phyloP scores from a whole-genome alignment of 2,329 filamentous ascomycete species.

The Pochonia chlamydosporia region DNA sequence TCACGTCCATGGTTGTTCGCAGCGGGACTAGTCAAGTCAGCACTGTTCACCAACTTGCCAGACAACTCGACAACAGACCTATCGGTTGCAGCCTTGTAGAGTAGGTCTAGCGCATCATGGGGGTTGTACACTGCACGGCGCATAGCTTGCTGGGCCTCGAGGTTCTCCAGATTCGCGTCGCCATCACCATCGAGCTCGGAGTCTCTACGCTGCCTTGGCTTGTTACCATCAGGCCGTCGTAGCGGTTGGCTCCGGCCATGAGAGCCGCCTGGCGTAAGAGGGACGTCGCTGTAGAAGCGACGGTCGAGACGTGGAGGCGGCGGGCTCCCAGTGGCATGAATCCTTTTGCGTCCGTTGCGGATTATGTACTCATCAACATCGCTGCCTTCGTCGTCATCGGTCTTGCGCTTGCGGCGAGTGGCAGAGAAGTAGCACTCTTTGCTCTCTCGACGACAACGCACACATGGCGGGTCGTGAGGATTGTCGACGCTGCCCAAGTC shows the following conservation, averaged over 20 bases:
- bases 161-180: conserved; percentile 57
- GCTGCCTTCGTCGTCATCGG: conserved; percentile 48
- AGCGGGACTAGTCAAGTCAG: conserved; percentile 16
- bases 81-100: conserved; percentile 79
- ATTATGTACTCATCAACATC: conserved; percentile 62
- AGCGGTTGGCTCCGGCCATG: conserved; percentile 61
- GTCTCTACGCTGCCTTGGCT: conserved; percentile 18
- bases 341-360: conserved; percentile 67
- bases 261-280: conserved; percentile 59
- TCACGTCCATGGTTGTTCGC: conserved; percentile 23
- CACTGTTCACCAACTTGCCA: conserved; percentile 4
- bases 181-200: conserved; percentile 45
- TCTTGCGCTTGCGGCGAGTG: conserved; percentile 86
- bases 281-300: conserved; percentile 45
- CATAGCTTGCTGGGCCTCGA: conserved; percentile 61
- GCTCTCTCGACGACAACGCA: conserved; percentile 86
- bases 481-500: conserved; percentile 77
- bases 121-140: conserved; percentile 75
- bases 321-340: conserved; percentile 42
- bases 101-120: conserved; percentile 84
- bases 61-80: conserved; percentile 36
- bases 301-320: conserved; percentile 33
- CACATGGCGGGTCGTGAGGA: conserved; percentile 88
- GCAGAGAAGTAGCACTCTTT: conserved; percentile 98
- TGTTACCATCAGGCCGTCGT: conserved; percentile 48